Base-by-base conservation (phyloP, 805 yeast genomes). In the Sugiyamaella boreocaroliniensis region DNA sequence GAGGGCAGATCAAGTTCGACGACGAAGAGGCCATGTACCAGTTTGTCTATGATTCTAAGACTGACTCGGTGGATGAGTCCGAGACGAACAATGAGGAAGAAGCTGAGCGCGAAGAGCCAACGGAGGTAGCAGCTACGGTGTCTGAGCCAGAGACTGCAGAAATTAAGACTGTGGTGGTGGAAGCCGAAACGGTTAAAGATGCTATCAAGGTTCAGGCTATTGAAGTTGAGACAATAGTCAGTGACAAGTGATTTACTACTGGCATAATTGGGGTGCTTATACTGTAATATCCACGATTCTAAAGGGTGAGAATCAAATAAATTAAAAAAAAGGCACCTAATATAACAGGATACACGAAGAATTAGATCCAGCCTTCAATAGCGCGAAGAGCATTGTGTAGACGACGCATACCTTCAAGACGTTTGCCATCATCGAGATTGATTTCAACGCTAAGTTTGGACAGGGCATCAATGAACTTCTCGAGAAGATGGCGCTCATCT, bases 361-460 rank as follows among this genome's bases (percentile, higher is more conserved):
- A 10, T 56, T 59, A 70, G 6, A 71, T 66, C 76, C 76, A 92
- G 1, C 98, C 98, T 64, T 92, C 98, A 48, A 92, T 72, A 0
- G 90, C 95, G 51, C 85, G 74, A 53, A 89, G 77, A 0, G 97
- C 97, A 60, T 82, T 83, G 59, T 85, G 86, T 60, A 92, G 72
- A 58, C 98, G 74, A 56, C 79, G 76, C 44, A 88, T 77, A 11
- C 97, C 96, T 55, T 88, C 89, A 14, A 82, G 83, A 53, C 85
- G 83, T 62, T 93, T 80, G 29, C 79, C 80, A 29, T 88, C 88
- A 66, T 92, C 96, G 52, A 87, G 66, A 50, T 89, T 85, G 87
- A 93, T 89, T 64, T 89, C 97, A 50, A 90, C 88, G 2, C 96
- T 89, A 54, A 93, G 76, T 61, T 93, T 76, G 41, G 93, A 83